These are phyloP conservation scores for Exophiala sideris DNA, from an alignment of 2,329 filamentous ascomycete genomes.

Conservation along the genomic window DNA sequence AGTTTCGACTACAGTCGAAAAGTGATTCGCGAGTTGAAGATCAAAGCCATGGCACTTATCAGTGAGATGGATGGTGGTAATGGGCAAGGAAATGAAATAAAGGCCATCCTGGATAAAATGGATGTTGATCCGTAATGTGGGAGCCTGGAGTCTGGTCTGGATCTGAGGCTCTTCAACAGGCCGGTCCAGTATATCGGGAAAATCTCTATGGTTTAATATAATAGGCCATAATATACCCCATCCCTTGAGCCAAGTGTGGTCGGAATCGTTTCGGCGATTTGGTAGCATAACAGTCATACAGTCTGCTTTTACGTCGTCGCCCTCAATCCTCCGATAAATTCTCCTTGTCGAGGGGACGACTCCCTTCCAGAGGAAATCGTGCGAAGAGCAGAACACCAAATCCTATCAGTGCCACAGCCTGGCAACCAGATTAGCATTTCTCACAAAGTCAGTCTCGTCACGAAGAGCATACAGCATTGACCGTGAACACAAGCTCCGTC, in stretches of 20 bases:
- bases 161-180: background rate
- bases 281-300: background rate
- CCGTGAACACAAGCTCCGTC: slow-evolving; percentile 62
- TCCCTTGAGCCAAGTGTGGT: too few species aligned
- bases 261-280: background rate
- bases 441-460: background rate
- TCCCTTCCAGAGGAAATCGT: slow-evolving; percentile 25
- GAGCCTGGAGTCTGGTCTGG: background rate
- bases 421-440: background rate
- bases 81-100: slow-evolving; percentile 57
- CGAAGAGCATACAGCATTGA: slow-evolving; percentile 50
- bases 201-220: too few species aligned
- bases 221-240: too few species aligned
- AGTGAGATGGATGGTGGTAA: slow-evolving; percentile 58
- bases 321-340: background rate
- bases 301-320: background rate
- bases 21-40: slow-evolving; percentile 62
- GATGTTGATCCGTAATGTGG: slow-evolving; percentile 13
- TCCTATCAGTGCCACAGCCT: slow-evolving; percentile 26
- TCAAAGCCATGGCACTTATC: slow-evolving; percentile 61
- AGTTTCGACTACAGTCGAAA: slow-evolving; percentile 81
- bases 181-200: background rate
- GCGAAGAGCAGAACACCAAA: slow-evolving; percentile 26
- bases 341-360: slow-evolving; percentile 2
- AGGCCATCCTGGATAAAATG: slow-evolving; percentile 68